Percentiles rank a stretch among this genome's conserved stretches.
Evolutionary conservation across 371 early-diverging fungal species (phyloP).

Genomic region (Chytridium lagenaria): DNA sequence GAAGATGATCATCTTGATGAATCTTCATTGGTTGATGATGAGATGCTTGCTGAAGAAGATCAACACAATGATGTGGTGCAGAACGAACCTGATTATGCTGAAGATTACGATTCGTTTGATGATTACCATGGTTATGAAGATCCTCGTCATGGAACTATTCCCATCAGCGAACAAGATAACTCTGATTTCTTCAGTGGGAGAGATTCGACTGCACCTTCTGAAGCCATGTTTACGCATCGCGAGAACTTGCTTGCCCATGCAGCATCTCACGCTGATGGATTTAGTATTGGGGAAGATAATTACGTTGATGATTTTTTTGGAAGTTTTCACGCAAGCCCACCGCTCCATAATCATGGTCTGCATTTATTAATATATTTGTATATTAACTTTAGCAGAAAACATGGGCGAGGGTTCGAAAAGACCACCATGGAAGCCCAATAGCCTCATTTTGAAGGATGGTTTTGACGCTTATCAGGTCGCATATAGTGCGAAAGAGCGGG

Average conservation of each 20-base stretch:
- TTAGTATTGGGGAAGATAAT: neutral
- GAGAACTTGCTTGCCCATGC: no score
- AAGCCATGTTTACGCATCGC: no score
- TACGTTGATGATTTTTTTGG: conserved; percentile 4
- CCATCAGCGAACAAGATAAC: no score
- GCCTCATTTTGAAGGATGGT: conserved; percentile 1
- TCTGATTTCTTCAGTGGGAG: no score
- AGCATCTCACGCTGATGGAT: no score
- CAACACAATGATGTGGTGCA: neutral
- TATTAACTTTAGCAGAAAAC: neutral
- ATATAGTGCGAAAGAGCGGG: neutral
- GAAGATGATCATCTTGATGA: neutral
- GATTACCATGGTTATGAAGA: neutral
- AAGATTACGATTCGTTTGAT: neutral
- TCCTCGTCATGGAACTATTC: no score
- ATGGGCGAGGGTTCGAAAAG: neutral
- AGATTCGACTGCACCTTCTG: no score
- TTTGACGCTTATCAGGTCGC: neutral
- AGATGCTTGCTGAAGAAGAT: neutral
- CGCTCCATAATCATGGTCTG: no score
- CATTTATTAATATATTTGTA: no score
- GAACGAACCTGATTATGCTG: neutral
- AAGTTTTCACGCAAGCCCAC: neutral
- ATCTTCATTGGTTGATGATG: neutral
- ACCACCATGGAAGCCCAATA: conserved; percentile 13